These are phyloP conservation scores for Bryoerythrophyllum caledonicum DNA, from an alignment of 225 moss, liverwort and hornwort genomes.

Conservation along the genomic window DNA sequence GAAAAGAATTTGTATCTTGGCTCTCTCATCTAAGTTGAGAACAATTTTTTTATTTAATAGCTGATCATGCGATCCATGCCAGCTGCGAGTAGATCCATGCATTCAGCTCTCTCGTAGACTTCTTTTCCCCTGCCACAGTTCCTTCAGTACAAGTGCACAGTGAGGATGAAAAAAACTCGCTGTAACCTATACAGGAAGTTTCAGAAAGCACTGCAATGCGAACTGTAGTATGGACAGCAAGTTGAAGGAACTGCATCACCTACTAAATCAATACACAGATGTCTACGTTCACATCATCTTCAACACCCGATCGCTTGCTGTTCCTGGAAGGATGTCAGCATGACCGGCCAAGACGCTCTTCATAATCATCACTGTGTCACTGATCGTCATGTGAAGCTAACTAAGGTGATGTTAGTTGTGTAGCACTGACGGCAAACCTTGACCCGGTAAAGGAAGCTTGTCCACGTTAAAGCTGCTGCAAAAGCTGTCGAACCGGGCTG, in stretches of 20 bases:
- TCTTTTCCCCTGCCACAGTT: neutral
- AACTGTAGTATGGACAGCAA: neutral
- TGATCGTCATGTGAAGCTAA: neutral
- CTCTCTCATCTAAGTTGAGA: too few relatives aligned
- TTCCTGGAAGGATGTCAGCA: constrained; percentile 14
- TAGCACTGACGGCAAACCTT: too few relatives aligned
- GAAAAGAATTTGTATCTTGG: too few relatives aligned
- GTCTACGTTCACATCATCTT: neutral
- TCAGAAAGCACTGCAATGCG: too few relatives aligned
- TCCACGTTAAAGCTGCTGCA: constrained; percentile 7
- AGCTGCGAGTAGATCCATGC: neutral
- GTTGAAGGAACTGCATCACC: neutral
- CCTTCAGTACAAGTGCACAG: neutral
- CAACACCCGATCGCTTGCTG: neutral
- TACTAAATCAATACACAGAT: constrained; percentile 3
- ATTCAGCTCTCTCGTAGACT: neutral
- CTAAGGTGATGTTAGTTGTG: too few relatives aligned
- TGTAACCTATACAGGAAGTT: too few relatives aligned
- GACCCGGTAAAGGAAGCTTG: constrained; percentile 5
- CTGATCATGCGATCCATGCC: neutral
- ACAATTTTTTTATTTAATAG: neutral
- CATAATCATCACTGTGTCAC: too few relatives aligned
- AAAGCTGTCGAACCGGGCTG: neutral
- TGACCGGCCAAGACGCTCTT: neutral
- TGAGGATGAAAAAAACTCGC: too few relatives aligned